Conservation (phyloP, 805 yeast species). For the Wickerhamomyces mucosus region DNA sequence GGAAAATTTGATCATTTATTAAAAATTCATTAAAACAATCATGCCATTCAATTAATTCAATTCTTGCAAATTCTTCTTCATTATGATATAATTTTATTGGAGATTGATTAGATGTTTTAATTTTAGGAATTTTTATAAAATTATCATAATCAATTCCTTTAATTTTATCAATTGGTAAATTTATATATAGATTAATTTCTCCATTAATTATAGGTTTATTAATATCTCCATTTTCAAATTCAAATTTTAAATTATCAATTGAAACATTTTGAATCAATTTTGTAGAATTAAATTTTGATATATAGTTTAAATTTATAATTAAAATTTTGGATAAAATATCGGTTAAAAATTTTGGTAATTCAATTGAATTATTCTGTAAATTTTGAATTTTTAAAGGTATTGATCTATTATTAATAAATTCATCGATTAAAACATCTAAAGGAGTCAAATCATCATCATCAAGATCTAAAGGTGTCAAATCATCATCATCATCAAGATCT, state of each 20-base stretch:
- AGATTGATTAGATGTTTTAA: conserved; percentile 35
- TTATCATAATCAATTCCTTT: conserved; percentile 6
- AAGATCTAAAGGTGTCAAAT: not conserved
- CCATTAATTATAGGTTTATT: conserved; percentile 29
- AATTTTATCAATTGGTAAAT: conserved; percentile 17
- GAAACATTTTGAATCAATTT: conserved; percentile 27
- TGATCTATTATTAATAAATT: conserved; percentile 10
- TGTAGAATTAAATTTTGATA: conserved; percentile 7
- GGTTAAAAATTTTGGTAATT: conserved; percentile 13
- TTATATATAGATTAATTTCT: conserved; percentile 23
- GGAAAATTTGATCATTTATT: conserved; percentile 18
- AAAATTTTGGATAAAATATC: conserved; percentile 9
- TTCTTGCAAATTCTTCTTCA: conserved; percentile 31
- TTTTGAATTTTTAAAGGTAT: conserved; percentile 14
- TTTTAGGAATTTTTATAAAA: conserved; percentile 22
- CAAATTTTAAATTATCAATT: conserved; percentile 26
- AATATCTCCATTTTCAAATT: conserved; percentile 24
- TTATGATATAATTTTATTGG: conserved; percentile 31
- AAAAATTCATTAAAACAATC: conserved; percentile 27
- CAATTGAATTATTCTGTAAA: conserved; percentile 10
- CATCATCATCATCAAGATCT: conserved; percentile 1
- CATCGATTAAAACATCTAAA: conserved; percentile 7
- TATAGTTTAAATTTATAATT: conserved; percentile 10
- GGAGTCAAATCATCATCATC: conserved; percentile 9
- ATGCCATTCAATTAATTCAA: conserved; percentile 37